Evolutionary conservation across 768 basidiomycete genomes (phyloP), one percentile per base, ranked within the genome.

Genomic region (Leccinum sublutescens): DNA sequence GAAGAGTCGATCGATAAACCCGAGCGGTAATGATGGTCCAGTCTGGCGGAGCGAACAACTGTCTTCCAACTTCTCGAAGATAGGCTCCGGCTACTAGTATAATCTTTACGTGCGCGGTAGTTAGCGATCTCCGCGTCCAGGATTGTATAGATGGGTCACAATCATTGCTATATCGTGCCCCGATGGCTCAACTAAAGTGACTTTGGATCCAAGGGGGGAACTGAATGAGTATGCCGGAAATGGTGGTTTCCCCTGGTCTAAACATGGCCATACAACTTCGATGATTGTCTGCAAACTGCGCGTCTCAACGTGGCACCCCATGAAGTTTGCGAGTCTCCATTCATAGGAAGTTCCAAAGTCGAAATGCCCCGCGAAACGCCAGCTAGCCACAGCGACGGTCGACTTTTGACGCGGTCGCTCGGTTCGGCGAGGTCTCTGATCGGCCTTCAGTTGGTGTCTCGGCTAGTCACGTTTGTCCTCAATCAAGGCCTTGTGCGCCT

Each of bases 401-500:
- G 54, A 12, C 67, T 75, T 29, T 50, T 75, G 60, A 52, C 61
- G 14, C 68, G 59, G 25, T 75, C 72, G 9, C 62, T 85, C 2
- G 68, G 77, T 6, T 79, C 82, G 6, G 78, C 77, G 14, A 77
- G 80, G 14, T 88, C 89, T 27, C 82, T 99, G 33, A 87, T 99
- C 62, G 84, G 85, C 31, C 84, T 98, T 17, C 97, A 98, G 68
- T 79, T 97, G 33, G 78, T 89, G 57, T 91, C 95, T 54, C 83
- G 97, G 0, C 64, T 89, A 4, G 80, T 95, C 68, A 98, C 97
- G 0, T 99, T 97, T 72, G 69, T 80, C 5, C 80, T 99, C 25
- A 98, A 98, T 74, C 95, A 97, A 73, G 83, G 85, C 0, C 80
- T 98, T 12, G 79, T 98, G 43, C 86, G 93, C 1, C 79, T 95